Evolutionary conservation across 2,329 filamentous ascomycete species (phyloP).

Genomic region (Phialocephala subalpina): DNA sequence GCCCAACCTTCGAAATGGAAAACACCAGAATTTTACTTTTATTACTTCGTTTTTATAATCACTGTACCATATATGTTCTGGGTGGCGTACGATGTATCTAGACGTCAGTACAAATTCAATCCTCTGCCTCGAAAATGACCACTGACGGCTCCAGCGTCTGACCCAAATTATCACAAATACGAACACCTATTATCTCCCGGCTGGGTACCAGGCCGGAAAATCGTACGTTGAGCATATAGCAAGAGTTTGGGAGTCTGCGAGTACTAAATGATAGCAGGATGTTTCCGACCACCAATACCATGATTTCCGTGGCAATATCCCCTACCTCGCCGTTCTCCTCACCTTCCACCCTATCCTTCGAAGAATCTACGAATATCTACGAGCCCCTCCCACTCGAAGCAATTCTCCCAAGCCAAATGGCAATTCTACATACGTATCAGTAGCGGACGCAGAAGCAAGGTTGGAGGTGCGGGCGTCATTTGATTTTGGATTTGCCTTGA

Average conservation of each 20-base stretch:
- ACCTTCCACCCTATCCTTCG: conserved; percentile 82
- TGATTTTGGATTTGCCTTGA: conserved; percentile 80
- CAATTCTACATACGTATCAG: conserved; percentile 50
- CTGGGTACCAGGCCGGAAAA: conserved; percentile 92
- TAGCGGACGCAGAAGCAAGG: conserved; percentile 58
- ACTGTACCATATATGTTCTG: conserved; percentile 90
- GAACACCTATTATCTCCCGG: conserved; percentile 76
- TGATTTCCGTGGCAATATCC: conserved; percentile 85
- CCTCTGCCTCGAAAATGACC: background rate
- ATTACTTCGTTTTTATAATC: conserved; percentile 72
- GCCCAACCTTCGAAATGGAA: conserved; percentile 78
- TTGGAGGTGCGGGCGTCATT: conserved; percentile 78
- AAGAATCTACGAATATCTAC: conserved; percentile 67
- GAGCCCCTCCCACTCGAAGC: conserved; percentile 33
- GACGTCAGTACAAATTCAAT: conserved; percentile 60
- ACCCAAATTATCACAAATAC: conserved; percentile 83
- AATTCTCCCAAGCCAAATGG: conserved; percentile 40
- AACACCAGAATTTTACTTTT: conserved; percentile 85
- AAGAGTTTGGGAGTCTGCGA: background rate
- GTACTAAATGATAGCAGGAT: conserved; percentile 63
- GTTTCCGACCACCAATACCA: conserved; percentile 89
- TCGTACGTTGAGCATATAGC: conserved; percentile 60
- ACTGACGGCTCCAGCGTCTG: conserved; percentile 64
- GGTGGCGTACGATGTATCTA: conserved; percentile 84
- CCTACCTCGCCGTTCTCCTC: conserved; percentile 78